phyloP scores from a whole-genome alignment of 371 early-diverging fungal species.

The Apophysomyces trapeziformis region DNA sequence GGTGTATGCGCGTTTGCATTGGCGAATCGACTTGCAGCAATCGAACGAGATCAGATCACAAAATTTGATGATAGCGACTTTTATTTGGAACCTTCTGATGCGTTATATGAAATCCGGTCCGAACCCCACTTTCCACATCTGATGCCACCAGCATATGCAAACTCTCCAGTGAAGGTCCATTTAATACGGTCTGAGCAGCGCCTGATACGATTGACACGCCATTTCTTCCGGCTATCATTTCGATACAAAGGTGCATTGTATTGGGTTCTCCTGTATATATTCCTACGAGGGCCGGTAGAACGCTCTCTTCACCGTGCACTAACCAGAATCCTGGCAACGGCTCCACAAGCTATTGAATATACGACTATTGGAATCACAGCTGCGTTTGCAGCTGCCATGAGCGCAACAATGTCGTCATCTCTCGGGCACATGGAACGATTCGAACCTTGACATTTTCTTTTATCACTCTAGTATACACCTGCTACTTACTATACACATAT shows the following conservation, averaged over 20 bases:
- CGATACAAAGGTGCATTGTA: slow-evolving; percentile 49
- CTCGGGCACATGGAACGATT: slow-evolving; percentile 21
- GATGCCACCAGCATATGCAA: slow-evolving; percentile 38
- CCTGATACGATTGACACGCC: slow-evolving; percentile 33
- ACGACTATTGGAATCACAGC: slow-evolving; percentile 48
- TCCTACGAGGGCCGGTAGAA: slow-evolving; percentile 49
- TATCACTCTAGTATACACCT: not conserved
- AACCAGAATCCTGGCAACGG: slow-evolving; percentile 24
- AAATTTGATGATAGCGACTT: slow-evolving; percentile 4
- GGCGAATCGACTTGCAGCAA: slow-evolving; percentile 1
- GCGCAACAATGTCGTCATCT: slow-evolving; percentile 38
- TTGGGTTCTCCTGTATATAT: slow-evolving; percentile 44
- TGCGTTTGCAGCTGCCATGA: slow-evolving; percentile 39
- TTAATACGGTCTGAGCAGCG: slow-evolving; percentile 38
- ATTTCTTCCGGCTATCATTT: slow-evolving; percentile 41
- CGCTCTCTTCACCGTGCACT: slow-evolving; percentile 31
- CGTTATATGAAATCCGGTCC: not conserved
- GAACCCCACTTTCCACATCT: slow-evolving; percentile 47
- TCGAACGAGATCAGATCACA: slow-evolving; percentile 17
- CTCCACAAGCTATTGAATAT: slow-evolving; percentile 36
- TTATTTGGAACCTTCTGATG: not conserved
- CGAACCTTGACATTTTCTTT: slow-evolving; percentile 1
- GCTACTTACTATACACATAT: not conserved
- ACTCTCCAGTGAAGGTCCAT: slow-evolving; percentile 37
- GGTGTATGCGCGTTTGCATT: slow-evolving; percentile 20